Base-by-base conservation (phyloP, 78 protist genomes). In the Corallochytrium limacisporum region DNA sequence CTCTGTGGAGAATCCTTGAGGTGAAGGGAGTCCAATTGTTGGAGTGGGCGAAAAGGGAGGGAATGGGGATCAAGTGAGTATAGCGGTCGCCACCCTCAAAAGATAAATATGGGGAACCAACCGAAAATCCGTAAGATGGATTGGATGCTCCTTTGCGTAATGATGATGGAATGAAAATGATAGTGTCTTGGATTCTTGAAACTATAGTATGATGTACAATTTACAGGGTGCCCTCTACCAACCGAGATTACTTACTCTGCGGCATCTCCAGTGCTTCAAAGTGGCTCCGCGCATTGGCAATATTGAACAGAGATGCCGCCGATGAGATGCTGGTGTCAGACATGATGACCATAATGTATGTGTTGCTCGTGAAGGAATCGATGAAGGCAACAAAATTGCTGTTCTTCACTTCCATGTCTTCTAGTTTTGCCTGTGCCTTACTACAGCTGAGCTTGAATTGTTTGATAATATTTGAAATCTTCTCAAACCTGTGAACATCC, bases 281-380 rank as follows among this genome's bases (percentile, higher is more conserved):
- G 72, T 68, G 76, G 40, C 26, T 15, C 9, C 85, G 72, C 10
- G 85, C 85, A 18, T 24, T 37, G 26, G 6, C 24, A 8, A 78
- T 72, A 60, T 78, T 78, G 29, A 72, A 26, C 33, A 47, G 54
- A 1, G 73, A 65, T 1, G 78, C 71, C 2, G 84, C 78, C 20
- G 68, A 26, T 16, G 62, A 76, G 69, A 85, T 72, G 56, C 75
- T 38, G 33, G 75, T 83, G 62, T 91, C 91, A 22, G 91, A 80
- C 62, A 79, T 36, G 70, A 93, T 83, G 22, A 93, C 92, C 98
- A 93, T 90, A 60, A 89, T 53, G 83, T 83, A 89, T 28, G 98
- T 93, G 57, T 85, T 93, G 40, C 83, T 29, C 33, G 98, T 93
- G 70, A 93, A 89, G n/a, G 36, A 74, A n/a, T 93, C 94, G 35